Base-by-base conservation (phyloP, 345 rosid species). In the Eucalyptus marginata region DNA sequence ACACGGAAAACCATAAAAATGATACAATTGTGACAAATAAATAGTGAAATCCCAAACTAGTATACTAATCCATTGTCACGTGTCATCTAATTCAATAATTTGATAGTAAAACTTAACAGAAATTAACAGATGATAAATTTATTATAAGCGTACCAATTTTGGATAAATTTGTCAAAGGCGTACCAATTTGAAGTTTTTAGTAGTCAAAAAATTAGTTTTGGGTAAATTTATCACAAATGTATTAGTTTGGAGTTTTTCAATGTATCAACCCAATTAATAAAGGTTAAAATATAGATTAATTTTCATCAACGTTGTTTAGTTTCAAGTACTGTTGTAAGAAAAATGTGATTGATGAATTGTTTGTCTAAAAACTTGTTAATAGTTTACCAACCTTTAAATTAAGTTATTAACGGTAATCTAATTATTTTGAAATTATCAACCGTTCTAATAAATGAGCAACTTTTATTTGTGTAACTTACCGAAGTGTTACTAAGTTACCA, bases 31-130 rank as follows among this genome's bases (percentile, higher is more conserved):
- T 51, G 54, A 51, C 20, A 51, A 51, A 51, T 51, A 51, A 51
- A 18, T 52, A 52, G 24, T 52, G 18, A 52, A 52, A 52, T 52
- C 54, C 8, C 20, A 51, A 51, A 51, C 54, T 52, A 52, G 1
- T 52, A 7, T 52, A 52, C 2, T 7, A 0, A 52, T 52, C 0
- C 1, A 52, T 52, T 52, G 24, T 3, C 24, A 52, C 1, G 0
- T 52, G 58, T 52, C 4, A 52, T 52, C 8, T 18, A 52, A 52
- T 4, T 52, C 24, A 52, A 52, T 52, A 52, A 52, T 52, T 52
- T 52, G 10, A 52, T 52, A 18, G 24, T 52, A 52, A 52, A 52
- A 52, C 24, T 18, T 18, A 18, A 52, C 1, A 1, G 0, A 52
- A 52, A 52, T 4, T 18, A 18, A 18, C 56, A 0, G 1, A 52